These are phyloP conservation scores for Litsea cubeba DNA, from an alignment of 164 flowering plant genomes.

Conservation along the genomic window DNA sequence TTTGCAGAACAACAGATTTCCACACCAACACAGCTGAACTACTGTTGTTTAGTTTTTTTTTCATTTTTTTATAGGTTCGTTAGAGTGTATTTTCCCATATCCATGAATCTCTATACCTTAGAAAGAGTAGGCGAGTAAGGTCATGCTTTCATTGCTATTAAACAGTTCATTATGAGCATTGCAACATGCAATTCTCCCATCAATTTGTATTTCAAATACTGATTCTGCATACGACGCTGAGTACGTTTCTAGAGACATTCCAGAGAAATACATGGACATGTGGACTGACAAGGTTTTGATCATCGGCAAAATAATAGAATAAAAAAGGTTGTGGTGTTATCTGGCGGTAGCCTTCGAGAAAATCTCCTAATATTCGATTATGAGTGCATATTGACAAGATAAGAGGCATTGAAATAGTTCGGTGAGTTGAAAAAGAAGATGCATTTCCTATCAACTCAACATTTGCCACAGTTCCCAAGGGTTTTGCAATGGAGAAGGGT, in stretches of 20 bases:
- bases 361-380: slow-evolving; percentile 8
- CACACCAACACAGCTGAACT: slow-evolving; percentile 1
- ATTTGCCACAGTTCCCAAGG: not conserved
- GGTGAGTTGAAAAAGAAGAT: slow-evolving; percentile 1
- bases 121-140: slow-evolving; percentile 8
- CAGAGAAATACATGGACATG: slow-evolving; percentile 2
- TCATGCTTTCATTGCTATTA: slow-evolving; percentile 2
- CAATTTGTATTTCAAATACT: slow-evolving; percentile 1
- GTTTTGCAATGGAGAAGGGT: slow-evolving; percentile 2
- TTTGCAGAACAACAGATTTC: not conserved
- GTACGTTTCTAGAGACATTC: not conserved
- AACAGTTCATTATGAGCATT: not conserved
- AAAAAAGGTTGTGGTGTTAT: not conserved
- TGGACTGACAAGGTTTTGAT: slow-evolving; percentile 5
- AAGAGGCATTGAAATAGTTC: slow-evolving; percentile 1
- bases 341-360: not conserved
- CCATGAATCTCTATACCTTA: slow-evolving; percentile 1
- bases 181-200: slow-evolving; percentile 5
- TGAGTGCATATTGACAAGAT: slow-evolving; percentile 2
- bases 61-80: not conserved
- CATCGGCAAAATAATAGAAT: slow-evolving; percentile 8
- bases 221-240: not conserved
- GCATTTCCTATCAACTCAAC: not conserved
- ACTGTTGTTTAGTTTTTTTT: not conserved
- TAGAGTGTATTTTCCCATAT: not conserved